Evolutionary conservation across 1,284 basidiomycete species (phyloP).

Genomic region (Apiotrichum gamsii): DNA sequence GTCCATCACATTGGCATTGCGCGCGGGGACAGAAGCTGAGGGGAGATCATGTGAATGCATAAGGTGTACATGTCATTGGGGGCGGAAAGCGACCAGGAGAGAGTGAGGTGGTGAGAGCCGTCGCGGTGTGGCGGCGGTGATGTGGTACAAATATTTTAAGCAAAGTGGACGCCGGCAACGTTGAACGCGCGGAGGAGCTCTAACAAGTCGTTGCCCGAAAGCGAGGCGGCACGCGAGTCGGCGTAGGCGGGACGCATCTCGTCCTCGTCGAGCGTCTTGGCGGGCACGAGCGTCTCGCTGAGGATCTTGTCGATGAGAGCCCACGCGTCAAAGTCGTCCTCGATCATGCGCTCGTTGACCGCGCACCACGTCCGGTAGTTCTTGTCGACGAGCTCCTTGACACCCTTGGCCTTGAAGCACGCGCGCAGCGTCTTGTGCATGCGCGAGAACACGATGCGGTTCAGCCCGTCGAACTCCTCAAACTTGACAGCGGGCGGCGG

Average conservation of each 20-base stretch:
- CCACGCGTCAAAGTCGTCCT: slow-evolving; percentile 66
- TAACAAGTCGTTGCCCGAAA: slow-evolving; percentile 78
- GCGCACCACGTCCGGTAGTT: slow-evolving; percentile 97
- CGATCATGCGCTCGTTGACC: too few species aligned
- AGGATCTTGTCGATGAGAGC: slow-evolving; percentile 71
- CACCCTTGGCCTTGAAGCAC: slow-evolving; percentile 84
- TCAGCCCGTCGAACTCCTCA: slow-evolving; percentile 95
- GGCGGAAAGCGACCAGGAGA: too few species aligned
- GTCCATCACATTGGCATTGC: too few species aligned
- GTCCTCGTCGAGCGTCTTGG: slow-evolving; percentile 20
- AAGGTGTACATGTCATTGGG: slow-evolving; percentile 21
- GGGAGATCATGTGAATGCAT: slow-evolving; percentile 19
- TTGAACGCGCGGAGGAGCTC: slow-evolving; percentile 75
- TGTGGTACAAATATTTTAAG: too few species aligned
- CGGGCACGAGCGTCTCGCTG: slow-evolving; percentile 43
- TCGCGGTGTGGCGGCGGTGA: too few species aligned
- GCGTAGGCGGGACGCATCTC: slow-evolving; percentile 50
- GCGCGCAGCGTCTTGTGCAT: slow-evolving; percentile 87
- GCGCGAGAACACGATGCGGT: slow-evolving; percentile 80
- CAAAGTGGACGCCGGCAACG: slow-evolving; percentile 73
- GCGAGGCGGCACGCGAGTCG: slow-evolving; percentile 70
- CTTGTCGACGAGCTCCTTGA: slow-evolving; percentile 86
- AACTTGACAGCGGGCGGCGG: slow-evolving; percentile 93
- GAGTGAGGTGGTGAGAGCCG: too few species aligned
- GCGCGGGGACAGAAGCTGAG: too few species aligned